A percentile compares a stretch with the other conserved stretches of the same genome.
Evolutionary conservation across 164 flowering plant genomes (phyloP).

Genomic region (Aristolochia contorta): DNA sequence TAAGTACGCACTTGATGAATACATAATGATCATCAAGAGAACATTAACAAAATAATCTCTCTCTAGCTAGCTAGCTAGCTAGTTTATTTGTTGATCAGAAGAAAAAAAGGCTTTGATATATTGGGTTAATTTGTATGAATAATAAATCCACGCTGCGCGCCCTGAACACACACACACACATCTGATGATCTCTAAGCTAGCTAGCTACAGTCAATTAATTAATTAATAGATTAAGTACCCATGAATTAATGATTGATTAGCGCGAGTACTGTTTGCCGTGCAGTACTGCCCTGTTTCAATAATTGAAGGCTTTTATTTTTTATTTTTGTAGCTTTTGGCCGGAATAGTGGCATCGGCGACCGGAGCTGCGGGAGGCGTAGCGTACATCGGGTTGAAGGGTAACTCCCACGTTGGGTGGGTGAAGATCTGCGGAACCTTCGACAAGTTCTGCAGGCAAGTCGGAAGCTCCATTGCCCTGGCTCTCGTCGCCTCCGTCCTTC

Average conservation of each 20-base stretch:
- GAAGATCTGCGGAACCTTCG: slow-evolving; percentile 44
- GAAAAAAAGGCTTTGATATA: too few relatives aligned
- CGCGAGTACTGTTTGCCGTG: neutral
- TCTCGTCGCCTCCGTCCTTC: slow-evolving; percentile 23
- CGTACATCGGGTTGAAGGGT: slow-evolving; percentile 41
- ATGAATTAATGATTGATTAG: neutral
- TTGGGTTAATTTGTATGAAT: too few relatives aligned
- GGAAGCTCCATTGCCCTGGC: slow-evolving; percentile 34
- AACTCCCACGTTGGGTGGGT: slow-evolving; percentile 51
- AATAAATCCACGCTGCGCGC: too few relatives aligned
- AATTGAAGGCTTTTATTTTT: too few relatives aligned
- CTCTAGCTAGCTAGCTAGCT: too few relatives aligned
- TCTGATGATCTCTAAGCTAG: too few relatives aligned
- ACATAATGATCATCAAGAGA: too few relatives aligned
- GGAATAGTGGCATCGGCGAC: slow-evolving; percentile 28
- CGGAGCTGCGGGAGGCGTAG: slow-evolving; percentile 53
- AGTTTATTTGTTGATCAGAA: too few relatives aligned
- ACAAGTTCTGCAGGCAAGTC: slow-evolving; percentile 38
- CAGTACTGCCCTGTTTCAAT: neutral
- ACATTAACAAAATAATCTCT: too few relatives aligned
- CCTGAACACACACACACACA: too few relatives aligned
- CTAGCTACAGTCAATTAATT: too few relatives aligned
- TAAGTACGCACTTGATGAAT: too few relatives aligned
- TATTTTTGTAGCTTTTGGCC: slow-evolving; percentile 16
- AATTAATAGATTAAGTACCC: neutral